Evolutionary conservation across 2,329 filamentous ascomycete genomes (phyloP).

Genomic region (Metarhizium anisopliae): DNA sequence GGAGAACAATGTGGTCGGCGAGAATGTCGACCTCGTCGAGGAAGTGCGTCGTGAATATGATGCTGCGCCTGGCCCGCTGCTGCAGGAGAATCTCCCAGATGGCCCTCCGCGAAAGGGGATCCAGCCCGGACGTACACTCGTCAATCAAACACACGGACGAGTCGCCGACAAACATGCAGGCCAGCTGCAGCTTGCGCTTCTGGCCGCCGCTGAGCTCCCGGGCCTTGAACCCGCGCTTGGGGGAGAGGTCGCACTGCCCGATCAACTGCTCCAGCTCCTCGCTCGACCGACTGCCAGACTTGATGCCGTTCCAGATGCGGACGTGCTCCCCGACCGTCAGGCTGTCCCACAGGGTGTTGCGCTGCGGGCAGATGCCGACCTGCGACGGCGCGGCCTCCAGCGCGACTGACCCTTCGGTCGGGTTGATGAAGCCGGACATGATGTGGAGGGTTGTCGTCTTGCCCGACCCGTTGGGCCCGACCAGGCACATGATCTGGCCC

Average conservation of each 20-base stretch:
- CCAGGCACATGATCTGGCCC: conserved; percentile 55
- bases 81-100: conserved; percentile 63
- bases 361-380: conserved; percentile 52
- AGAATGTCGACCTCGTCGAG: conserved; percentile 62
- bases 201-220: conserved; percentile 58
- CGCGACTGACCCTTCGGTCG: conserved; percentile 50
- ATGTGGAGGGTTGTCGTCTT: conserved; percentile 66
- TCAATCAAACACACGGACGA: conserved; percentile 60
- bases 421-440: conserved; percentile 53
- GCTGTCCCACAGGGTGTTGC: conserved; percentile 59
- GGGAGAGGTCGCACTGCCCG: conserved; percentile 47
- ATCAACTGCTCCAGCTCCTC: conserved; percentile 42
- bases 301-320: conserved; percentile 52
- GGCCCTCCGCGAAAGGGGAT: conserved; percentile 56
- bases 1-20: conserved; percentile 57
- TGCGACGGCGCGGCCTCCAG: conserved; percentile 42
- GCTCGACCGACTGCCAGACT: conserved; percentile 34
- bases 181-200: conserved; percentile 60
- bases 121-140: conserved; percentile 60
- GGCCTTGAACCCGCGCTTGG: conserved; percentile 46
- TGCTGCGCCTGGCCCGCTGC: conserved; percentile 52
- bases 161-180: conserved; percentile 63
- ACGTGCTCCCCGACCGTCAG: conserved; percentile 59
- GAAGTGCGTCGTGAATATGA: conserved; percentile 62
- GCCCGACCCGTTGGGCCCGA: conserved; percentile 62